Evolutionary conservation across 2,329 filamentous ascomycete genomes (phyloP).

Genomic region (Grosmannia penicillata): DNA sequence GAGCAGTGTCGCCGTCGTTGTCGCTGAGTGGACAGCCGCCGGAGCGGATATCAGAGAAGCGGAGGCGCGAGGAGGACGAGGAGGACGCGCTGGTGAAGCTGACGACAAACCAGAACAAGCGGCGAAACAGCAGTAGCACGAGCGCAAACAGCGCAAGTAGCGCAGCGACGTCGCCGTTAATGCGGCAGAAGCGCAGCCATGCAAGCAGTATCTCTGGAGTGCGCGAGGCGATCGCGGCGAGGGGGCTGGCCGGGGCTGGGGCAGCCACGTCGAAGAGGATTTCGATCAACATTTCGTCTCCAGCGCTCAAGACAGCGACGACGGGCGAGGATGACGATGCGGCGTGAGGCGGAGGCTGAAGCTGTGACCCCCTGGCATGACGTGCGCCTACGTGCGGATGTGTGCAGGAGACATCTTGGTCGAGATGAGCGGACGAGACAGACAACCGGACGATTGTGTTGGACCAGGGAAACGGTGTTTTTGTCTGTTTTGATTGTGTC

Average conservation of each 20-base stretch:
- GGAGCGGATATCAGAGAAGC: conserved; percentile 75
- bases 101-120: conserved; percentile 47
- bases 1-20: conserved; percentile 19
- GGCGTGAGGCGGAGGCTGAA: background rate
- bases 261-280: conserved; percentile 5
- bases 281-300: conserved; percentile 9
- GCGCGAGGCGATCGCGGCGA: background rate
- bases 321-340: conserved; percentile 3
- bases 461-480: too few species aligned
- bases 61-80: conserved; percentile 81
- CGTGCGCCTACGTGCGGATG: too few species aligned
- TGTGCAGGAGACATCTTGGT: background rate
- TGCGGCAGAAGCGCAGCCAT: conserved; percentile 32
- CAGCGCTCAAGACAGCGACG: conserved; percentile 5
- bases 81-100: conserved; percentile 85
- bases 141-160: conserved; percentile 19
- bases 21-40: conserved; percentile 29
- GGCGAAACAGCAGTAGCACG: conserved; percentile 38
- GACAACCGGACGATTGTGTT: too few species aligned
- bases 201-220: background rate
- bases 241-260: background rate
- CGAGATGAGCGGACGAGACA: too few species aligned
- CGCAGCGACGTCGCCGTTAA: conserved; percentile 22
- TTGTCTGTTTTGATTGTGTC: too few species aligned
- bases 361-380: too few species aligned